A percentile compares a stretch with the other conserved stretches of the same genome.
Conservation (phyloP, 805 yeast species). For the Candida tibetensis region DNA sequence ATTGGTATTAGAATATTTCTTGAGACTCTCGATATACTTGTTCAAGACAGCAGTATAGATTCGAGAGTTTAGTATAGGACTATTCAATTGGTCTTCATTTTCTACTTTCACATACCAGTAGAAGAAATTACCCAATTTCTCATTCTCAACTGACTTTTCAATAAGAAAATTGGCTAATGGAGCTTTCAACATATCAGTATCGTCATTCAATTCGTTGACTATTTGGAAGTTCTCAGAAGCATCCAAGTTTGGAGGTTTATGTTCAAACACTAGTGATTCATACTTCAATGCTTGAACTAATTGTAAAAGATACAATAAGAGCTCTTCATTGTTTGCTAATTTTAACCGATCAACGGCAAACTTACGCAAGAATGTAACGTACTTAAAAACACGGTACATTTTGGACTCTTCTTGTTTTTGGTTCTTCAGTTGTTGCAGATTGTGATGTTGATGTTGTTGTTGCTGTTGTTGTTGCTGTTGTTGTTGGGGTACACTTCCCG, state of each 20-base stretch:
- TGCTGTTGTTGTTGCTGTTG: conserved; percentile 8
- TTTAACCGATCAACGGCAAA: conserved; percentile 85
- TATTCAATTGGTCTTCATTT: conserved; percentile 55
- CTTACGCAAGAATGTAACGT: conserved; percentile 64
- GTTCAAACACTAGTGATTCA: conserved; percentile 44
- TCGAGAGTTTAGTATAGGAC: conserved; percentile 2
- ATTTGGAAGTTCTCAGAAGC: conserved; percentile 15
- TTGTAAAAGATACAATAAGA: conserved; percentile 80
- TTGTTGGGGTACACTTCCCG: conserved; percentile 1
- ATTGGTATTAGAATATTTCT: conserved; percentile 22
- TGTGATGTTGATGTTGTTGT: conserved; percentile 12
- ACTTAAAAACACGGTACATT: conserved; percentile 28
- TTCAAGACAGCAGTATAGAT: conserved; percentile 37
- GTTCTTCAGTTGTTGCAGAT: conserved; percentile 8
- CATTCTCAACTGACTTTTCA: conserved; percentile 63
- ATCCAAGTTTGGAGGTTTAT: conserved; percentile 7
- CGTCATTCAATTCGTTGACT: conserved; percentile 16
- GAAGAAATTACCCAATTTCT: conserved; percentile 71
- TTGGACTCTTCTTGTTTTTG: conserved; percentile 26
- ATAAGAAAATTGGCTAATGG: conserved; percentile 76
- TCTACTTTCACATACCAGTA: conserved; percentile 94
- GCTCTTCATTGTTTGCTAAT: conserved; percentile 74
- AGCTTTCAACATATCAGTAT: conserved; percentile 34
- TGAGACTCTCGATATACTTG: conserved; percentile 40
- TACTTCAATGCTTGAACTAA: conserved; percentile 88